phyloP scores from a whole-genome alignment of 768 basidiomycete genomes.

The Boletus subparvulus region DNA sequence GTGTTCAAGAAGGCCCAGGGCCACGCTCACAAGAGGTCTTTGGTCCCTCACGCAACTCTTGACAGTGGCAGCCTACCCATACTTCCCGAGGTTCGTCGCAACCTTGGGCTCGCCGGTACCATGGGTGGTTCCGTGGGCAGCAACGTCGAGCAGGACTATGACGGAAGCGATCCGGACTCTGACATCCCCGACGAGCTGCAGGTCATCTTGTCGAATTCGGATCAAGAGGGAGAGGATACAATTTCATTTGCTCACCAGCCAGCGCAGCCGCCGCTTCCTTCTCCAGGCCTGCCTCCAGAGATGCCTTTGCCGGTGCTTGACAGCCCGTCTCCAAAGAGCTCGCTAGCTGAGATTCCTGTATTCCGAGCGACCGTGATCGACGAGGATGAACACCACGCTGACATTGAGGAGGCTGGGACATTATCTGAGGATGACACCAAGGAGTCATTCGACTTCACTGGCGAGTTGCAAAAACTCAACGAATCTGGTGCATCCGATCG shows the following conservation, averaged over 20 bases:
- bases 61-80: slow-evolving; percentile 38
- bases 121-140: slow-evolving; percentile 61
- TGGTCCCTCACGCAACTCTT: slow-evolving; percentile 15
- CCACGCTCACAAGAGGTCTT: slow-evolving; percentile 26
- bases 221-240: slow-evolving; percentile 44
- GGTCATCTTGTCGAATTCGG: slow-evolving; percentile 50
- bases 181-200: slow-evolving; percentile 82
- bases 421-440: slow-evolving; percentile 68
- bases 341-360: slow-evolving; percentile 33
- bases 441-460: slow-evolving; percentile 83
- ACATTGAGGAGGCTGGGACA: slow-evolving; percentile 40
- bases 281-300: slow-evolving; percentile 45
- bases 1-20: slow-evolving; percentile 35
- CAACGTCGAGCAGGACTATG: slow-evolving; percentile 44
- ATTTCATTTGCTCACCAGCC: slow-evolving; percentile 28
- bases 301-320: slow-evolving; percentile 36
- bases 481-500: slow-evolving; percentile 69
- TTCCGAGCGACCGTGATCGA: slow-evolving; percentile 48
- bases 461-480: slow-evolving; percentile 67
- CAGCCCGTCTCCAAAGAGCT: slow-evolving; percentile 2
- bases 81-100: slow-evolving; percentile 50
- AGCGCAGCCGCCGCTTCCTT: slow-evolving; percentile 20
- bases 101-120: slow-evolving; percentile 65
- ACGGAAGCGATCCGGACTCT: slow-evolving; percentile 65
- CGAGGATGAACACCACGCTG: slow-evolving; percentile 41